A percentile compares a stretch with the other conserved stretches of the same genome.
These are phyloP conservation scores for Penicillium cataractarum DNA, from an alignment of 495 filamentous ascomycete genomes.

Conservation along the genomic window DNA sequence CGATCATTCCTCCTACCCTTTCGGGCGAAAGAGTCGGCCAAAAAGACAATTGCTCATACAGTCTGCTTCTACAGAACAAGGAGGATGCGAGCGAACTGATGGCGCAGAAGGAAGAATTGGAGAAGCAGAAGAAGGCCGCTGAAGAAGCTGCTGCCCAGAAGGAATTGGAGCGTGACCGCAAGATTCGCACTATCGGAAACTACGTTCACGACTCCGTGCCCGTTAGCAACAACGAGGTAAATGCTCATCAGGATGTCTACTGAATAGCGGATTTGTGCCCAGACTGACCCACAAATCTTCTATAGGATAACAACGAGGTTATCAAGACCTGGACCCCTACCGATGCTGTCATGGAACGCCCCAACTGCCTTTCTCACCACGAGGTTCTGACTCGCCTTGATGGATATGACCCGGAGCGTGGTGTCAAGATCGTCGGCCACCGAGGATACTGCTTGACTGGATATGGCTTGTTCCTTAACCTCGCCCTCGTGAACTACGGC, in stretches of 20 bases:
- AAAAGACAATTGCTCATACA: neutral
- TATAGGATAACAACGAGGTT: constrained; percentile 76
- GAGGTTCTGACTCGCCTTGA: constrained; percentile 87
- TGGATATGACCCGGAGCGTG: constrained; percentile 92
- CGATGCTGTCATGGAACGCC: constrained; percentile 68
- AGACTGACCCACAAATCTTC: neutral
- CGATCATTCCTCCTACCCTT: neutral
- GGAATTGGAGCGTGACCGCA: constrained; percentile 69
- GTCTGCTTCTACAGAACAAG: constrained; percentile 62
- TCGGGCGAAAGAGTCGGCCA: neutral
- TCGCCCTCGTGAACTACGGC: constrained; percentile 91
- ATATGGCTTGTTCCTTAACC: constrained; percentile 92
- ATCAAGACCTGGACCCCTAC: constrained; percentile 79
- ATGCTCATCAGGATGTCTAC: neutral
- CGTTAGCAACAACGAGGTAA: constrained; percentile 83
- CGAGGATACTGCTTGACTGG: constrained; percentile 89
- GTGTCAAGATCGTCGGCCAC: constrained; percentile 93
- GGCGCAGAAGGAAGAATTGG: constrained; percentile 71
- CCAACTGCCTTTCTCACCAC: constrained; percentile 82
- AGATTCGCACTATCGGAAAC: constrained; percentile 87
- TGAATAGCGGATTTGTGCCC: neutral
- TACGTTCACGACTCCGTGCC: constrained; percentile 92
- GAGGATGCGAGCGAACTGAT: constrained; percentile 79
- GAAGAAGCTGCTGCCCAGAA: constrained; percentile 75
- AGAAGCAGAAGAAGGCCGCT: constrained; percentile 77